These are phyloP conservation scores for Beauveria asiatica DNA, from an alignment of 2,329 filamentous ascomycete genomes.

Conservation along the genomic window DNA sequence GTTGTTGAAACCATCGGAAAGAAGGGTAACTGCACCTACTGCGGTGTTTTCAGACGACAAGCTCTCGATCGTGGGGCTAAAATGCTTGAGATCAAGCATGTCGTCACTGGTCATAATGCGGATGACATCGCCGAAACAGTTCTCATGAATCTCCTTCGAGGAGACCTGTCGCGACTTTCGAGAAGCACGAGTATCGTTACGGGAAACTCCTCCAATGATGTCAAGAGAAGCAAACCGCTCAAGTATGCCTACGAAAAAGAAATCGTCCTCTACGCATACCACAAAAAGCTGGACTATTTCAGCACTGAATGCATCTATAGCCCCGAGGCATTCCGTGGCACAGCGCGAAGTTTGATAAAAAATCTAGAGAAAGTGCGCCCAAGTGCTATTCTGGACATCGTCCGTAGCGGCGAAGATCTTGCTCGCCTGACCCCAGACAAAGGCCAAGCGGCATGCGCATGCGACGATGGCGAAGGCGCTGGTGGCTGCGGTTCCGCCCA, in stretches of 20 bases:
- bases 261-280: slow-evolving; percentile 94
- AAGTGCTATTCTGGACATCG: slow-evolving; percentile 90
- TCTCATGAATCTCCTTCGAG: slow-evolving; percentile 90
- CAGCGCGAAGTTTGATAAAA: slow-evolving; percentile 86
- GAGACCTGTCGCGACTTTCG: slow-evolving; percentile 79
- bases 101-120: slow-evolving; percentile 95
- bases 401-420: slow-evolving; percentile 94
- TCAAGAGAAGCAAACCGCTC: slow-evolving; percentile 90
- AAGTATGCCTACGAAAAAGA: slow-evolving; percentile 99
- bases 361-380: slow-evolving; percentile 88
- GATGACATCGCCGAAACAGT: slow-evolving; percentile 97
- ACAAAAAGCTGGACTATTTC: slow-evolving; percentile 96
- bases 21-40: slow-evolving; percentile 98
- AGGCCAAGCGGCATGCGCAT: slow-evolving; percentile 26
- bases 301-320: slow-evolving; percentile 98
- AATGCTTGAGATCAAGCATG: slow-evolving; percentile 78
- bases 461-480: slow-evolving; percentile 29
- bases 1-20: slow-evolving; percentile 94
- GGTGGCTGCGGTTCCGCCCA: slow-evolving; percentile 65
- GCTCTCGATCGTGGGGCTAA: slow-evolving; percentile 88
- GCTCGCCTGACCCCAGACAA: slow-evolving; percentile 55
- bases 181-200: slow-evolving; percentile 87
- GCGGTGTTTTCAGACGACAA: slow-evolving; percentile 90
- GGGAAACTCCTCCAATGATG: slow-evolving; percentile 67
- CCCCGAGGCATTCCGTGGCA: slow-evolving; percentile 91